Percentiles rank a stretch among this genome's conserved stretches.
Conservation (phyloP, 345 rosid genomes). For the Cardamine chenopodiifolia region DNA sequence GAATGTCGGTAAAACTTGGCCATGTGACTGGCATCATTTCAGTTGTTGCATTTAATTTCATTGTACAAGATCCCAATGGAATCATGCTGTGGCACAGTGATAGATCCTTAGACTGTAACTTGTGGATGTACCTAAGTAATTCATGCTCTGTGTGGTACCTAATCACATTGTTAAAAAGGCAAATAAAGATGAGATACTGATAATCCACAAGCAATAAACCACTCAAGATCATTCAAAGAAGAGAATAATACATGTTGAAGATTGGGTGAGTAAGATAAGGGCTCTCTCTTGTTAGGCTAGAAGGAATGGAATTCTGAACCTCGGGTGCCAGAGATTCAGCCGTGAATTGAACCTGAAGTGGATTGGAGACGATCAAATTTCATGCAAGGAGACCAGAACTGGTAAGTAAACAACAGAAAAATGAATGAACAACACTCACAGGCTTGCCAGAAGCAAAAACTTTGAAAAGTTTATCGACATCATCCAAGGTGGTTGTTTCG, state of each 20-base stretch:
- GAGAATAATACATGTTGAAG: constrained; percentile 69
- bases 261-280: constrained; percentile 77
- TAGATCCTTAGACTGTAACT: constrained; percentile 84
- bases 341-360: constrained; percentile 73
- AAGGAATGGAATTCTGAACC: constrained; percentile 73
- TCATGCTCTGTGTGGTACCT: constrained; percentile 98
- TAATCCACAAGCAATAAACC: constrained; percentile 15
- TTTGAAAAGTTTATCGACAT: constrained; percentile 80
- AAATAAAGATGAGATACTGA: constrained; percentile 37
- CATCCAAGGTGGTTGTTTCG: constrained; percentile 94
- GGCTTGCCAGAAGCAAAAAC: constrained; percentile 78
- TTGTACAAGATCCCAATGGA: constrained; percentile 97
- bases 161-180: constrained; percentile 22
- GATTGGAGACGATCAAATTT: not conserved
- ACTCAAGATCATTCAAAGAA: constrained; percentile 28
- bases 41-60: constrained; percentile 95
- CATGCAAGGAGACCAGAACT: constrained; percentile 18
- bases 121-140: constrained; percentile 79
- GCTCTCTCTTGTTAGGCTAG: constrained; percentile 69
- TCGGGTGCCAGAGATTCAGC: constrained; percentile 89
- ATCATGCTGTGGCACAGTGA: constrained; percentile 99
- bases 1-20: constrained; percentile 85
- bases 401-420: constrained; percentile 11
- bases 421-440: constrained; percentile 54
- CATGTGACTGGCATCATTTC: constrained; percentile 99